Evolutionary conservation across 352 stramenopile genomes (phyloP), one percentile per base, ranked within the genome.

Genomic region (Nothophytophthora sp.): DNA sequence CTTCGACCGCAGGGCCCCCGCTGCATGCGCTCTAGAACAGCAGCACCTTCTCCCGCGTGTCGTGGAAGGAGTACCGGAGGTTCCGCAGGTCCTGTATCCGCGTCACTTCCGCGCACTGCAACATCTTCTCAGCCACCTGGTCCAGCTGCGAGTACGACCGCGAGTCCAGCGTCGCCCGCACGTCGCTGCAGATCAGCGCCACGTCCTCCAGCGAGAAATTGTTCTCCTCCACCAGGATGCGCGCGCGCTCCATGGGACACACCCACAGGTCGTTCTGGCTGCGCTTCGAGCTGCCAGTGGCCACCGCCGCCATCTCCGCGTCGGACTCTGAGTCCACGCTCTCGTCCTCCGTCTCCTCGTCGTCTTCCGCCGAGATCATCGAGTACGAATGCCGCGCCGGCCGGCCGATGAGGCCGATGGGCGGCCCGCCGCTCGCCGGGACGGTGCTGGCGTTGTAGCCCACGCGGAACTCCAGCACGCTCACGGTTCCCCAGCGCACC

Each of bases 381-480:
- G 50, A 59, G 48, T 61, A 67, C 42, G 49, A 70, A 32, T 63
- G 61, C n/a, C 53, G 40, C 9, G 63, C 65, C n/a, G 75, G 66
- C 1, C 47, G 43, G 5, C 75, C 71, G 6, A 74, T 45, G n/a
- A 86, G 56, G 2, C 75, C 75, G 33, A 86, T 67, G 7, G 75
- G 71, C 8, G 75, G 75, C 0, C 75, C 75, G 34, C 71, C 71
- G 19, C 57, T 74, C 12, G 60, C 50, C 12, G 75, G 75, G 11
- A 86, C 69, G 13, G 59, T 54, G 51, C 71, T 77, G 34, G 66
- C 64, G 43, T 67, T 79, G 69, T 83, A 79, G 43, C 75, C 69
- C 23, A 76, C 55, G 40, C 67, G 53, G 61, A 81, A 83, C 41
- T 81, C 71, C 19, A 79, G 48, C 22, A 75, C 67, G 33, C 66